Evolutionary conservation across 2,329 filamentous ascomycete genomes (phyloP).

Genomic region (Huntiella moniliformis): DNA sequence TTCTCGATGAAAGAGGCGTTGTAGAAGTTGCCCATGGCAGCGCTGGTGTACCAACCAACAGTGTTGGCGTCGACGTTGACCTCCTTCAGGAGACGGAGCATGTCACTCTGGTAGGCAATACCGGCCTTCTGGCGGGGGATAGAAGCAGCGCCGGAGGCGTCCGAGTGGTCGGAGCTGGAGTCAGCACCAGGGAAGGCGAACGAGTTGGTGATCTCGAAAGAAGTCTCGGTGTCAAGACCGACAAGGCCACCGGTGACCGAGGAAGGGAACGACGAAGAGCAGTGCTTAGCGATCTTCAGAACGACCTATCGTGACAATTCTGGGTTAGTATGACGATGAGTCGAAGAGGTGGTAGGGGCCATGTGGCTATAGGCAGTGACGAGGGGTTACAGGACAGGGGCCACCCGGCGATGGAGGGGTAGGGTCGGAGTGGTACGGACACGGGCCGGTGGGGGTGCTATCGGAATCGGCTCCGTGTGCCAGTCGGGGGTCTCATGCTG

Average conservation of each 20-base stretch:
- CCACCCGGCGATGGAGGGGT: neutral
- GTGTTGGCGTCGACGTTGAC: constrained; percentile 98
- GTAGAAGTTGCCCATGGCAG: constrained; percentile 97
- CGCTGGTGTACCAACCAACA: constrained; percentile 96
- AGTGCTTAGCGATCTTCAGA: constrained; percentile 97
- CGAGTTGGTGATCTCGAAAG: constrained; percentile 80
- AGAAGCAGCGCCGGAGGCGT: constrained; percentile 60
- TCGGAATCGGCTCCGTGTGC: constrained; percentile 14
- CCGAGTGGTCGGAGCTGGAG: constrained; percentile 50
- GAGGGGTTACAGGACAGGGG: neutral
- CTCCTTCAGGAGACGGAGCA: constrained; percentile 91
- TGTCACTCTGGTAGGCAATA: constrained; percentile 75
- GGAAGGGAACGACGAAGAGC: constrained; percentile 71
- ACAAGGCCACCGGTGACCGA: constrained; percentile 79
- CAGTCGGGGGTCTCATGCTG: neutral
- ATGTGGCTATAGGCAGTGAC: neutral
- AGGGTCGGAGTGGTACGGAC: neutral
- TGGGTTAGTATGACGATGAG: neutral
- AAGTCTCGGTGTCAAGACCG: constrained; percentile 70
- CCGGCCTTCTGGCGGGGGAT: constrained; percentile 88
- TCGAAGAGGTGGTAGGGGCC: neutral
- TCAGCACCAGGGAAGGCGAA: constrained; percentile 87
- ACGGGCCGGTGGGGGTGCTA: constrained; percentile 14
- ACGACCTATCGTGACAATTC: constrained; percentile 42
- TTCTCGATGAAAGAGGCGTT: constrained; percentile 94